Percentiles rank a stretch among this genome's conserved stretches.
Conservation (phyloP, 805 yeast species). For the Yamadazyma tumulicola region DNA sequence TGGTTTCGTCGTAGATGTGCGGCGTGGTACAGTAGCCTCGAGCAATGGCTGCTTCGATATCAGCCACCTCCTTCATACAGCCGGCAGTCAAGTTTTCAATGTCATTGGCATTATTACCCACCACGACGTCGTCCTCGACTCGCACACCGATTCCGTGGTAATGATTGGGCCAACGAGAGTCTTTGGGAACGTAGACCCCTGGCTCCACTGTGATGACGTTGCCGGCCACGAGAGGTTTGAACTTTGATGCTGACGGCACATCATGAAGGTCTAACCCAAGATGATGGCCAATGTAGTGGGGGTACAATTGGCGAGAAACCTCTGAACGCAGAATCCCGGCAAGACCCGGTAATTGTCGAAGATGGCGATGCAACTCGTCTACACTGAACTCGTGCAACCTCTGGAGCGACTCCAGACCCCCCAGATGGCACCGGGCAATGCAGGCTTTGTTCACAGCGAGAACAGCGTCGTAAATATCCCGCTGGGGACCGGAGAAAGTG, state of each 20-base stretch:
- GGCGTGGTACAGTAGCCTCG: constrained; percentile 55
- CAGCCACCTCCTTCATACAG: constrained; percentile 82
- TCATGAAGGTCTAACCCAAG: constrained; percentile 92
- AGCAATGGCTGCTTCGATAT: constrained; percentile 67
- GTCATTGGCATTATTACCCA: constrained; percentile 57
- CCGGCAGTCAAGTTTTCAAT: constrained; percentile 62
- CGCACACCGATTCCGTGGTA: constrained; percentile 90
- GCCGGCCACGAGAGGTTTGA: constrained; percentile 51
- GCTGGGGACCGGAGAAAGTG: constrained; percentile 70
- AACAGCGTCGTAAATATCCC: constrained; percentile 85
- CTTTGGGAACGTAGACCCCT: constrained; percentile 83
- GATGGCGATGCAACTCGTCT: constrained; percentile 53
- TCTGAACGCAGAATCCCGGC: constrained; percentile 47
- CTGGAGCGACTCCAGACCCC: constrained; percentile 52
- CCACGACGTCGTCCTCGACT: constrained; percentile 89
- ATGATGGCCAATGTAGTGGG: constrained; percentile 95
- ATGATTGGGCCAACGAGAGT: constrained; percentile 63
- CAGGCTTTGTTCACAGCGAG: constrained; percentile 77
- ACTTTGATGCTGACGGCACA: constrained; percentile 60
- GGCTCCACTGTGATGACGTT: constrained; percentile 96
- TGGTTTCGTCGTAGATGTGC: constrained; percentile 31
- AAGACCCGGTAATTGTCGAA: constrained; percentile 70
- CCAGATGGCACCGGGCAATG: constrained; percentile 63
- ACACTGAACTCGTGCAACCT: constrained; percentile 76
- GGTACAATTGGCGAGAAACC: constrained; percentile 58